These are phyloP conservation scores for Oryza australiensis DNA, from an alignment of 176 grass and related monocot genomes.

Conservation along the genomic window DNA sequence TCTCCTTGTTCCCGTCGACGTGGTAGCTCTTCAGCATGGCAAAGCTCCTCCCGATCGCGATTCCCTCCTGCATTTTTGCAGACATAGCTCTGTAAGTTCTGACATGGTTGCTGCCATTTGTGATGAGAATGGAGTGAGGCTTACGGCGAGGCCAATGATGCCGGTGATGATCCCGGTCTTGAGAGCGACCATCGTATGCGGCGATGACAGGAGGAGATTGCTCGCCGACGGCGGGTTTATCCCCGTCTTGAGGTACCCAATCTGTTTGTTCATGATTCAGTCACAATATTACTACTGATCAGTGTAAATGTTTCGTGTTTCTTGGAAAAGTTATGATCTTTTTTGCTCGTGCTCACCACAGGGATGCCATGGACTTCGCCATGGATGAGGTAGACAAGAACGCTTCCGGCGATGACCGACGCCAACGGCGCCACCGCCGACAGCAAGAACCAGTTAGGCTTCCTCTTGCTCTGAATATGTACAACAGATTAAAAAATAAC, in stretches of 20 bases:
- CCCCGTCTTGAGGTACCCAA: conserved; percentile 61
- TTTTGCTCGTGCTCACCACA: conserved; percentile 42
- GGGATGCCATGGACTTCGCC: conserved; percentile 57
- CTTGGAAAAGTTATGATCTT: neutral
- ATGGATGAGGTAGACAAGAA: conserved; percentile 56
- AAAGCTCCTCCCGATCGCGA: conserved; percentile 49
- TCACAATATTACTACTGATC: neutral
- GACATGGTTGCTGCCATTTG: neutral
- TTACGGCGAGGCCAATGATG: conserved; percentile 59
- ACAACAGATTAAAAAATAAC: neutral
- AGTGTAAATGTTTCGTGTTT: neutral
- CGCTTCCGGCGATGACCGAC: conserved; percentile 43
- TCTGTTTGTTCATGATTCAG: conserved; percentile 21
- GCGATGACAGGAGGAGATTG: conserved; percentile 40
- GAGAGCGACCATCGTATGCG: conserved; percentile 41
- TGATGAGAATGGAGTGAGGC: neutral
- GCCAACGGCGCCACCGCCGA: conserved; percentile 54
- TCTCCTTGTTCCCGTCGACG: conserved; percentile 63
- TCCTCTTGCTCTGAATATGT: conserved; percentile 46
- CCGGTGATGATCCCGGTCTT: conserved; percentile 62
- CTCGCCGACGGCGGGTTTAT: conserved; percentile 48
- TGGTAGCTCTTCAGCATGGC: conserved; percentile 54
- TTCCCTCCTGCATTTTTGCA: conserved; percentile 46
- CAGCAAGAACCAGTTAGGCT: conserved; percentile 51
- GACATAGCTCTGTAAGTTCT: neutral